phyloP scores from a whole-genome alignment of 768 basidiomycete species.

The Galerina sulciceps region DNA sequence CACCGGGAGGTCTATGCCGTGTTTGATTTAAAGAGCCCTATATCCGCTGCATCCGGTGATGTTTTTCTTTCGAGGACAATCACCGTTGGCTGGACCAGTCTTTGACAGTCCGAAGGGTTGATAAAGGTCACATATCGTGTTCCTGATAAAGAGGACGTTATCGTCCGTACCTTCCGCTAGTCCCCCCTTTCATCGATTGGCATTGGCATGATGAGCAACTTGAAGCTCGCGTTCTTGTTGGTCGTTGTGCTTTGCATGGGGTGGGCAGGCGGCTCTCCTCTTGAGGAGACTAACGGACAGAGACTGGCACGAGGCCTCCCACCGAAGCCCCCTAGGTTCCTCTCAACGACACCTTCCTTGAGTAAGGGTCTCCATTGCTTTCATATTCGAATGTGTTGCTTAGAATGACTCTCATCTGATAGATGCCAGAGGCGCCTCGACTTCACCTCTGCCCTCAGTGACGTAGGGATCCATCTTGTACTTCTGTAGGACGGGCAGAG shows the following conservation, averaged over 20 bases:
- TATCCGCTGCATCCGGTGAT: not conserved
- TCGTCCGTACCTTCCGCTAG: not conserved
- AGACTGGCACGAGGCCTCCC: constrained; percentile 51
- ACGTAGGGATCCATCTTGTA: constrained; percentile 21
- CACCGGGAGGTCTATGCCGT: constrained; percentile 1
- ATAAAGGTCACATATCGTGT: not conserved
- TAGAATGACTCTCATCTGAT: not conserved
- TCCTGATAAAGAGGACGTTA: not conserved
- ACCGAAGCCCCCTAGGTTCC: constrained; percentile 33
- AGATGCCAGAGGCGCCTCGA: constrained; percentile 10
- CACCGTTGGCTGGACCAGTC: not conserved
- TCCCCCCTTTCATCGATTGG: constrained; percentile 3
- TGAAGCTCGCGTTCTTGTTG: constrained; percentile 26
- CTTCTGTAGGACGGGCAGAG: not conserved
- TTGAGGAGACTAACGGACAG: constrained; percentile 42
- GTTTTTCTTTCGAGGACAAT: not conserved
- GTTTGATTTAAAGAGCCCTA: constrained; percentile 2
- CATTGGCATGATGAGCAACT: constrained; percentile 15
- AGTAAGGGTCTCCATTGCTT: not conserved
- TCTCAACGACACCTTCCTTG: constrained; percentile 1
- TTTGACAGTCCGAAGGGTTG: not conserved
- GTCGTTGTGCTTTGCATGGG: constrained; percentile 24
- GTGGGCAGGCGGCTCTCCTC: constrained; percentile 21
- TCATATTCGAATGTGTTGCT: not conserved
- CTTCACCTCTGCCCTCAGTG: constrained; percentile 28